Conservation (phyloP, 371 early-diverging fungal genomes). For the Choanephora cucurbitarum region DNA sequence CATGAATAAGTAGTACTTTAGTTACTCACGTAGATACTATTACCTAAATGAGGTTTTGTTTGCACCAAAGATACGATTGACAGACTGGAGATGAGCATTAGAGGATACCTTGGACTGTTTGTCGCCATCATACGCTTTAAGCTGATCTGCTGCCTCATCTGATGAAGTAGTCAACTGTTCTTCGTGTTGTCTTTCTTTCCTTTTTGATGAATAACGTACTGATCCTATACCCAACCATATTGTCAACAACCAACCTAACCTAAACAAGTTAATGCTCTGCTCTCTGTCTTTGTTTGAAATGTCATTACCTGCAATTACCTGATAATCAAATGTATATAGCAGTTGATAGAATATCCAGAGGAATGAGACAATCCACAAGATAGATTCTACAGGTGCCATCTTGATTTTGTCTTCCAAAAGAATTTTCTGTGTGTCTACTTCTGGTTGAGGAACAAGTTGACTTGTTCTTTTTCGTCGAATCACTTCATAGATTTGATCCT, state of each 20-base stretch:
- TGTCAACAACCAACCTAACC: conserved; percentile 16
- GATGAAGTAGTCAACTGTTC: conserved; percentile 25
- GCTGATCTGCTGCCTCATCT: conserved; percentile 21
- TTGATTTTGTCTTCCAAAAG: conserved; percentile 8
- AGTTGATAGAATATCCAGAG: conserved; percentile 29
- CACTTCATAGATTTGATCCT: conserved; percentile 40
- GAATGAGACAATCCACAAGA: conserved; percentile 36
- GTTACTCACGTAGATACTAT: too few relatives aligned
- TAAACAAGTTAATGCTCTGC: background rate
- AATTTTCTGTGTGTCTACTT: conserved; percentile 7
- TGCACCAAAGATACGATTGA: conserved; percentile 28
- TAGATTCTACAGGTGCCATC: conserved; percentile 28
- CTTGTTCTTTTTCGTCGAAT: conserved; percentile 30
- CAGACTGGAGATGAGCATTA: conserved; percentile 1
- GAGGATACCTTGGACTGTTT: background rate
- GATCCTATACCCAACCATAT: conserved; percentile 16
- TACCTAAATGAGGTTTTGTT: conserved; percentile 26
- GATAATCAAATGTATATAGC: conserved; percentile 4
- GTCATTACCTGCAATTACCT: conserved; percentile 17
- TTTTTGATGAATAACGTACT: conserved; percentile 2
- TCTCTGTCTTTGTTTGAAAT: background rate
- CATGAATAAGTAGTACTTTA: too few relatives aligned
- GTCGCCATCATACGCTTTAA: conserved; percentile 13
- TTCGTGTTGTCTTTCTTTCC: background rate
- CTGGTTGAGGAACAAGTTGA: background rate